Conservation (phyloP, 176 grass and related monocot species). For the Stipa capillata region DNA sequence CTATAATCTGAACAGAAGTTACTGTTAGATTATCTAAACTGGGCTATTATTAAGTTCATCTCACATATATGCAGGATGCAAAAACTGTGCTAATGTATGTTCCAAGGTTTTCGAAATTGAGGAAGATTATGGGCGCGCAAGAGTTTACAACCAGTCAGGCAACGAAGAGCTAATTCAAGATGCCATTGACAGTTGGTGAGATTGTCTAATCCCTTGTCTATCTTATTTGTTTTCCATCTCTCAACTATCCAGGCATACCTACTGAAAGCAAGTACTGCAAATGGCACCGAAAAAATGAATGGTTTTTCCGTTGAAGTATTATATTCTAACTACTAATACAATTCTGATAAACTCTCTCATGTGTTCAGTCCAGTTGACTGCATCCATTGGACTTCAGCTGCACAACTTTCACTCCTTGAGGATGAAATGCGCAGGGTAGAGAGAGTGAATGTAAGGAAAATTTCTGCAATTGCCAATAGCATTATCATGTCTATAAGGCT, state of each 20-base stretch:
- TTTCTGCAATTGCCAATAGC: not conserved
- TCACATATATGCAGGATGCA: constrained; percentile 59
- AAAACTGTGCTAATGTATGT: constrained; percentile 95
- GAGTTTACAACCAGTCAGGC: constrained; percentile 77
- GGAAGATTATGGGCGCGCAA: constrained; percentile 86
- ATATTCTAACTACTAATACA: not conserved
- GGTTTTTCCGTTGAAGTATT: not conserved
- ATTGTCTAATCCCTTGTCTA: not conserved
- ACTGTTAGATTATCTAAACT: not conserved
- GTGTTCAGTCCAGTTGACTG: constrained; percentile 89
- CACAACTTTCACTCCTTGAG: constrained; percentile 88
- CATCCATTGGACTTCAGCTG: constrained; percentile 97
- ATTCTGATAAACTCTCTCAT: constrained; percentile 20
- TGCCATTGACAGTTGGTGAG: constrained; percentile 91
- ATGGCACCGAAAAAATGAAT: not conserved
- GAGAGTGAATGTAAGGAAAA: constrained; percentile 78
- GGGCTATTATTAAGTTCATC: not conserved
- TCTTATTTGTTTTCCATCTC: not conserved
- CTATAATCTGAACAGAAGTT: not conserved
- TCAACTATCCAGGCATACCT: not conserved
- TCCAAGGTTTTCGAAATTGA: constrained; percentile 76
- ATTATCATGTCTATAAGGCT: not conserved
- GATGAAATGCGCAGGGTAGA: constrained; percentile 98
- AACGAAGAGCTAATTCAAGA: constrained; percentile 50
- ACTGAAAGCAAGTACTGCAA: not conserved